A percentile compares a stretch with the other conserved stretches of the same genome.
Conservation (phyloP, 2,329 filamentous ascomycete species). For the Penicillium corylophilum region DNA sequence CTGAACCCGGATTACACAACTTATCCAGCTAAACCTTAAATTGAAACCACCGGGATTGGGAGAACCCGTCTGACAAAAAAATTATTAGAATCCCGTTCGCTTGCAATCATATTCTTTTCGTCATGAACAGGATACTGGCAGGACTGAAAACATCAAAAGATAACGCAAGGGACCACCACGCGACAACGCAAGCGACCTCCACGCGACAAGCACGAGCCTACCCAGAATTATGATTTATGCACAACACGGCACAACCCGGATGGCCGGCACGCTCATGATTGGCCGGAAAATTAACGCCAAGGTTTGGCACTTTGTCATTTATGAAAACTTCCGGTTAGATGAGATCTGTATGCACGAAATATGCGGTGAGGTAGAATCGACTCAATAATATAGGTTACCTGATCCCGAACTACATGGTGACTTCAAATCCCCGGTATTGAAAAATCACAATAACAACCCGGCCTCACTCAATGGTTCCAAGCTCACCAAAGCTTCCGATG, state of each 20-base stretch:
- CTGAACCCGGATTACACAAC: neutral
- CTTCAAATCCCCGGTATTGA: neutral
- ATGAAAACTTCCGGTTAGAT: neutral
- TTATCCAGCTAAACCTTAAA: neutral
- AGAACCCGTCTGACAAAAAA: neutral
- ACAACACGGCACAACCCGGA: conserved; percentile 5
- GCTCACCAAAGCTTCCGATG: too few species aligned
- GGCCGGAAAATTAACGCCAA: neutral
- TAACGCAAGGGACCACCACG: conserved; percentile 5
- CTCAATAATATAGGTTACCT: too few species aligned
- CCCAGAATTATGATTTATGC: conserved; percentile 7
- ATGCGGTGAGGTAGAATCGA: neutral
- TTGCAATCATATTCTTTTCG: neutral
- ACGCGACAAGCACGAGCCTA: conserved; percentile 9
- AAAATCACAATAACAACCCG: too few species aligned
- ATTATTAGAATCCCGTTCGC: neutral
- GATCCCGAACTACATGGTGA: too few species aligned
- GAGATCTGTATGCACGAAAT: neutral
- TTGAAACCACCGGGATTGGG: neutral
- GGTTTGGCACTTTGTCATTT: neutral
- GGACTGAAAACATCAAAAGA: neutral
- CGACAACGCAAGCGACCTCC: conserved; percentile 13
- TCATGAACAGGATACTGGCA: neutral
- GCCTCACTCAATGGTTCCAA: too few species aligned
- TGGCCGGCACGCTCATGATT: conserved; percentile 21